Conservation (phyloP, 352 stramenopile genomes). For the Paralagenidium karlingii region DNA sequence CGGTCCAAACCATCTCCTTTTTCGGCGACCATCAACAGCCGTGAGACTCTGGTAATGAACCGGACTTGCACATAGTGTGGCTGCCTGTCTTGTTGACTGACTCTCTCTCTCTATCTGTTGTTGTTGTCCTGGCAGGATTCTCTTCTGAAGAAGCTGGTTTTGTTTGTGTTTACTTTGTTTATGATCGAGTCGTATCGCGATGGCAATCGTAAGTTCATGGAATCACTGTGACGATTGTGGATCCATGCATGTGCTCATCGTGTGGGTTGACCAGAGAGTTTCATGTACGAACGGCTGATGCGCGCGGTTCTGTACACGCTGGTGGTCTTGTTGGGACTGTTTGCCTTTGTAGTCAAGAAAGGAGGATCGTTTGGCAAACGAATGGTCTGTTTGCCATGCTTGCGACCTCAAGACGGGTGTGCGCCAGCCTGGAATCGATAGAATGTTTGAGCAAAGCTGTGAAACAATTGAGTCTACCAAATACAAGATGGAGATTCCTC, state of each 20-base stretch:
- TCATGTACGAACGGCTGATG: conserved; percentile 36
- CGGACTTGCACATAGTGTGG: too few species aligned
- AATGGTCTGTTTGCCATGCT: conserved; percentile 43
- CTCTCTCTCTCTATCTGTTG: too few species aligned
- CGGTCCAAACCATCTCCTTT: conserved; percentile 45
- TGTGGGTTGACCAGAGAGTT: too few species aligned
- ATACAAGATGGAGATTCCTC: too few species aligned
- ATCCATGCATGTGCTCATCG: conserved; percentile 5
- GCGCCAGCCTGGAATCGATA: conserved; percentile 66
- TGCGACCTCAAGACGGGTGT: conserved; percentile 63
- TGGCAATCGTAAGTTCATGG: too few species aligned
- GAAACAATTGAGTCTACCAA: conserved; percentile 1
- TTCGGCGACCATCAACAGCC: conserved; percentile 2
- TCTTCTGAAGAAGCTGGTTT: conserved; percentile 31
- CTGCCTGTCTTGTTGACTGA: too few species aligned
- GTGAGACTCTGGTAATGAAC: background rate
- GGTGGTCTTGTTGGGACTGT: conserved; percentile 24
- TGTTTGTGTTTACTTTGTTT: conserved; percentile 36
- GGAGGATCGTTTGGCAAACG: conserved; percentile 48
- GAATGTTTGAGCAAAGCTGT: background rate
- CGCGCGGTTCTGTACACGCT: conserved; percentile 38
- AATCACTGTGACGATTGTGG: too few species aligned
- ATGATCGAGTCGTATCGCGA: too few species aligned
- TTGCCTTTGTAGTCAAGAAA: conserved; percentile 65
- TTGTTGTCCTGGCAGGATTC: too few species aligned